Evolutionary conservation across 768 basidiomycete species (phyloP).

Genomic region (Mrakia blollopis): DNA sequence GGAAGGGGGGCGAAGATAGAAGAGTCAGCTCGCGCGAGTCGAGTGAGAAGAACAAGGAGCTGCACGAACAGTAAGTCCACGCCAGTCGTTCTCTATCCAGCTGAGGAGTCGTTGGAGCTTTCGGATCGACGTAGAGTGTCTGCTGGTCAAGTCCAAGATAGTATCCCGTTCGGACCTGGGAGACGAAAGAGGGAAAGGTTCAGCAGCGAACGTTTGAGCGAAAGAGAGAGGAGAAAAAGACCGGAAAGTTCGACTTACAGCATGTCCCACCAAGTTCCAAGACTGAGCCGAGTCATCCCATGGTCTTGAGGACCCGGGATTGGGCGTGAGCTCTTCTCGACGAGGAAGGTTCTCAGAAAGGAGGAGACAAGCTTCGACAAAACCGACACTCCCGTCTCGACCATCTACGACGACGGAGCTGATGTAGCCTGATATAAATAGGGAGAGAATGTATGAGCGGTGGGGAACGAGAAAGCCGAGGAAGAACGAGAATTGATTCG

Average conservation of each 20-base stretch:
- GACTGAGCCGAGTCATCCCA: conserved; percentile 18
- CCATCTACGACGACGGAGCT: conserved; percentile 33
- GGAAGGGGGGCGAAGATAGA: conserved; percentile 27
- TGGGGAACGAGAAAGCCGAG: neutral
- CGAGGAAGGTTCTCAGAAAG: conserved; percentile 37
- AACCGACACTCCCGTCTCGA: conserved; percentile 33
- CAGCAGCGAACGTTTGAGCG: neutral
- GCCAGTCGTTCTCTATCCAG: conserved; percentile 36
- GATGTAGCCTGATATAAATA: conserved; percentile 32
- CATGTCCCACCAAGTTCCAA: conserved; percentile 29
- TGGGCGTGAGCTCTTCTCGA: conserved; percentile 6
- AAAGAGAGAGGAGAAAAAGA: neutral
- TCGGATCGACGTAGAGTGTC: conserved; percentile 23
- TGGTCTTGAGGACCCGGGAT: neutral
- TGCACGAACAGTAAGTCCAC: conserved; percentile 31
- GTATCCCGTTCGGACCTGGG: conserved; percentile 22
- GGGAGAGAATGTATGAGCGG: too few relatives aligned
- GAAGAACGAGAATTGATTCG: neutral
- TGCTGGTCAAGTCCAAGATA: conserved; percentile 28
- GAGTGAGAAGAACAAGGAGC: neutral
- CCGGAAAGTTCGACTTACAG: neutral
- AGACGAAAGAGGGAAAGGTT: neutral
- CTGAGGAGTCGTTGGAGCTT: conserved; percentile 6
- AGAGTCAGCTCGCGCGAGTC: neutral
- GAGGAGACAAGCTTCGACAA: conserved; percentile 35